phyloP scores from a whole-genome alignment of 371 early-diverging fungal species.

The Mortierella sp. region DNA sequence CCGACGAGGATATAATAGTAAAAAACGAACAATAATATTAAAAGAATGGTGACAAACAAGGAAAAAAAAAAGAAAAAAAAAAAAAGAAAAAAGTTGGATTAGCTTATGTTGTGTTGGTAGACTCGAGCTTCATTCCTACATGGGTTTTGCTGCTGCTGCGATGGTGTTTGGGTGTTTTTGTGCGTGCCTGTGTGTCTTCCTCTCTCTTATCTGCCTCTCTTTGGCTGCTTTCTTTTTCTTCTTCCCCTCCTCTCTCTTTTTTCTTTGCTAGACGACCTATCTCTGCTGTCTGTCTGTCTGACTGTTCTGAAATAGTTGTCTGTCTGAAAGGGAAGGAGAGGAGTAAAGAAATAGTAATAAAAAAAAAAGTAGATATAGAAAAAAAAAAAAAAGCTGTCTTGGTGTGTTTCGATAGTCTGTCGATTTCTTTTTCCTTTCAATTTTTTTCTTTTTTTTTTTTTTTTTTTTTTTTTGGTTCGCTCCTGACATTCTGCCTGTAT shows the following conservation, averaged over 20 bases:
- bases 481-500: too few species aligned
- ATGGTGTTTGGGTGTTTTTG: slow-evolving; percentile 3
- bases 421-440: too few species aligned
- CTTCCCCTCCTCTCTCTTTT: background rate
- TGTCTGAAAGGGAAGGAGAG: background rate
- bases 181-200: slow-evolving; percentile 21
- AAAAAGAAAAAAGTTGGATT: slow-evolving; percentile 31
- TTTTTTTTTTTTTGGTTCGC: too few species aligned
- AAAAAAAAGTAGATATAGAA: too few species aligned
- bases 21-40: background rate
- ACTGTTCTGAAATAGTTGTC: background rate
- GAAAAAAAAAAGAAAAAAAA: slow-evolving; percentile 3
- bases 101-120: slow-evolving; percentile 10
- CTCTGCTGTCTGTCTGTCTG: slow-evolving; percentile 7
- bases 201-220: slow-evolving; percentile 1
- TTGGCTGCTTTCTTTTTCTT: slow-evolving; percentile 9
- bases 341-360: too few species aligned
- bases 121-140: slow-evolving; percentile 35
- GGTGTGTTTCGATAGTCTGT: too few species aligned
- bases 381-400: too few species aligned
- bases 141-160: slow-evolving; percentile 35
- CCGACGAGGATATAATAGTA: background rate
- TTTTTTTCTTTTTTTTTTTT: too few species aligned
- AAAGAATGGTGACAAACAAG: background rate
- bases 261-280: background rate